Percentiles rank a stretch among this genome's conserved stretches.
Evolutionary conservation across 306 rosid species (phyloP).

Genomic region (Dicorynia guianensis): DNA sequence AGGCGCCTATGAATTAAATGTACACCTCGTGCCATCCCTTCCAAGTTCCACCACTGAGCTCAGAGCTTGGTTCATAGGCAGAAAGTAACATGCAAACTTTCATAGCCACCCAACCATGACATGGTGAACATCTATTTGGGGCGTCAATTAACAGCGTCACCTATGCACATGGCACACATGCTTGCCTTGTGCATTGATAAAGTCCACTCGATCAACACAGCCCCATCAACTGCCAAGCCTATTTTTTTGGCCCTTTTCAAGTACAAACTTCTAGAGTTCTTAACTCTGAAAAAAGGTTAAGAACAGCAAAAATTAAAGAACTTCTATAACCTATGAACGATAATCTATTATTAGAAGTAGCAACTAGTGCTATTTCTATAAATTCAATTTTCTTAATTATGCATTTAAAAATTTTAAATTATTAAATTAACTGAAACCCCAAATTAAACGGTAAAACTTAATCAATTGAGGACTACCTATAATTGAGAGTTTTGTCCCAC

Average conservation of each 20-base stretch:
- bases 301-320: no score
- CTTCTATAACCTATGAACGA: no score
- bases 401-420: no score
- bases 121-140: conserved; percentile 35
- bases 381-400: no score
- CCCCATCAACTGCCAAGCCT: conserved; percentile 6
- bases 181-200: conserved; percentile 12
- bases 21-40: conserved; percentile 15
- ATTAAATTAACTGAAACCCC: no score
- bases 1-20: conserved; percentile 1
- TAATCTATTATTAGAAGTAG: no score
- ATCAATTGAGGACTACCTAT: no score
- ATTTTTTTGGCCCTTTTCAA: not conserved
- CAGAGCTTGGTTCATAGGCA: conserved; percentile 3
- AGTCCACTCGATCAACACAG: not conserved
- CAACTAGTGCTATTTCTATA: no score
- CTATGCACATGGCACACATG: conserved; percentile 52
- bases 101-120: conserved; percentile 32
- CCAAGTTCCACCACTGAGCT: not conserved
- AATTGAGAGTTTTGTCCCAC: no score
- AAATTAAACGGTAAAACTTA: no score
- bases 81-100: not conserved
- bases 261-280: not conserved
- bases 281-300: no score
- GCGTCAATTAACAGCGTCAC: conserved; percentile 47